Evolutionary conservation across 768 basidiomycete genomes (phyloP), one percentile per base, ranked within the genome.

Genomic region (Lentinula aciculospora): DNA sequence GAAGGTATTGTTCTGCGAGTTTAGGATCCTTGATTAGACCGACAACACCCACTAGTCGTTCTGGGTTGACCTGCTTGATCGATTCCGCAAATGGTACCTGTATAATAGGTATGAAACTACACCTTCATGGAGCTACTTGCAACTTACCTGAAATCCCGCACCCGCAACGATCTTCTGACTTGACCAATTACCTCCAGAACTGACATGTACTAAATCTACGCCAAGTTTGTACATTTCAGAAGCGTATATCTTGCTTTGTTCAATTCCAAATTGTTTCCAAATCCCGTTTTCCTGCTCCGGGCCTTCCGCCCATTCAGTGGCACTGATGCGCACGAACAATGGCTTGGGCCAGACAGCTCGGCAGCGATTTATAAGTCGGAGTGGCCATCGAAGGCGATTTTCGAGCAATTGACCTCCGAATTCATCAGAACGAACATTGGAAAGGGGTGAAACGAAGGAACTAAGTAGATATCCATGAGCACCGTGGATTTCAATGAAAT

Each of bases 121-220:
- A 21, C 17, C 19, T 31, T 6, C 34, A 48, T 21, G n/a, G 10
- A 8, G 25, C 10, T 25, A 58, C 68, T 42, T 58, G 81, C 85
- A 74, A 58, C 68, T 42, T 58, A 81, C 85, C 74, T 89, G 88
- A 68, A 85, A 88, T 6, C 82, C 85, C 23, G 81, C 83, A 7
- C 61, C 70, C 21, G 81, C 48, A 7, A 67, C 60, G 53, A 92
- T 86, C 63, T 84, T 78, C 68, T 89, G 85, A 53, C 76, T 63
- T 3, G 60, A 67, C 74, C 81, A 86, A 62, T 86, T 85, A 3
- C 88, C 88, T 13, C 88, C 90, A 2, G 78, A 77, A 39, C 81
- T 84, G 48, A 79, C 78, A 68, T 95, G 89, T 50, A 95, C 67
- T n/a, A 95, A 72, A 66, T 93, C 92, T 12, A 92, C 76, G 7